Evolutionary conservation across 352 stramenopile species (phyloP).

Genomic region (Globisporangium parvum): DNA sequence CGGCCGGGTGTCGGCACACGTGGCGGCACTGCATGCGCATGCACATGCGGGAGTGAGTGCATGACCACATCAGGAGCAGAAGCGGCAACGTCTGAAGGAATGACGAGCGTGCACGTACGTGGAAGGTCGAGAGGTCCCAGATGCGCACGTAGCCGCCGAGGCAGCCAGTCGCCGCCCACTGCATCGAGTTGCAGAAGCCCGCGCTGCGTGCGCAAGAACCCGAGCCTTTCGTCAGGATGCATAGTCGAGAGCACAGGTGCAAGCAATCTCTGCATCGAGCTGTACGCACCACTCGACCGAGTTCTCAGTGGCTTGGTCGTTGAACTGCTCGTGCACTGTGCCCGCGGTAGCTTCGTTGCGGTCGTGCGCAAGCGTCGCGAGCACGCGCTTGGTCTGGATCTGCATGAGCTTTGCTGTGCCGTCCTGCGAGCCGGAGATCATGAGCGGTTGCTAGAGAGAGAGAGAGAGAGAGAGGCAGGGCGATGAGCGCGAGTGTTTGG

Average conservation of each 20-base stretch:
- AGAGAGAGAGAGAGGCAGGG: not conserved
- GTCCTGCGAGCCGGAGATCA: constrained; percentile 92
- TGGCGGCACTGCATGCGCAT: constrained; percentile 62
- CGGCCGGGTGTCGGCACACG: constrained; percentile 79
- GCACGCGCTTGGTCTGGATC: constrained; percentile 91
- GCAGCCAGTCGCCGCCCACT: constrained; percentile 94
- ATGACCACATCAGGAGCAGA: not conserved
- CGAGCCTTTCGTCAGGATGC: not conserved
- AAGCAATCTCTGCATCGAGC: not conserved
- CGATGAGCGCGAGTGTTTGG: not conserved
- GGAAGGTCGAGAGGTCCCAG: constrained; percentile 91
- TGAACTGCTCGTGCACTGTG: constrained; percentile 42
- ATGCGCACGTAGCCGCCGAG: constrained; percentile 94
- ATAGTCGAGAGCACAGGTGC: not conserved
- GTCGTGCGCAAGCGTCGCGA: constrained; percentile 85
- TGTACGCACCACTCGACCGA: constrained; percentile 77
- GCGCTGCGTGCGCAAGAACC: constrained; percentile 45
- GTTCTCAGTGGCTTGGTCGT: constrained; percentile 53
- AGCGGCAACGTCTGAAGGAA: not conserved
- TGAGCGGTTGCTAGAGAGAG: constrained; percentile 77
- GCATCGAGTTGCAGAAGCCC: constrained; percentile 91
- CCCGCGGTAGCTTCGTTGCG: constrained; percentile 37
- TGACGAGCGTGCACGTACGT: constrained; percentile 25
- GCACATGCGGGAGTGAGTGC: not conserved
- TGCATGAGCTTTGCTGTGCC: constrained; percentile 91